phyloP scores from a whole-genome alignment of 257 asterid species.

The Scutellaria baicalensis region DNA sequence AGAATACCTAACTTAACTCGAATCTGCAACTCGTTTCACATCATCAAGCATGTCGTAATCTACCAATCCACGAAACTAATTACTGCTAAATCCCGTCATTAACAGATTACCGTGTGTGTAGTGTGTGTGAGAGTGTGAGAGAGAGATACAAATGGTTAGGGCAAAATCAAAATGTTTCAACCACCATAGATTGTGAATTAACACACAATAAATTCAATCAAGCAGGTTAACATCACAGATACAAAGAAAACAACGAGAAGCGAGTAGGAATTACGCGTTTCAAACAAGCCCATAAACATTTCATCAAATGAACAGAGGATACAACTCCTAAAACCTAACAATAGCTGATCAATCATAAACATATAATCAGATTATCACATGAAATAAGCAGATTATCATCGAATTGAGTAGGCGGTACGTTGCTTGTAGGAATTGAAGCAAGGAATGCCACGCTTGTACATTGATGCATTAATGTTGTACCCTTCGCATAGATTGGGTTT shows the following conservation, averaged over 20 bases:
- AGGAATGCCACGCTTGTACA: conserved; percentile 84
- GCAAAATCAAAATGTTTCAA: neutral
- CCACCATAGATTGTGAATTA: neutral
- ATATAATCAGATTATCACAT: conserved; percentile 23
- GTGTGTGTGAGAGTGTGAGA: too few relatives aligned
- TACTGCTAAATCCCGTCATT: neutral
- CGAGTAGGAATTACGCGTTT: neutral
- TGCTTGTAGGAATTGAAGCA: conserved; percentile 87
- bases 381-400: conserved; percentile 68
- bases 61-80: conserved; percentile 16
- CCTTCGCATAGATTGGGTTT: conserved; percentile 46
- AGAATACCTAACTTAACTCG: conserved; percentile 35
- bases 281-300: neutral
- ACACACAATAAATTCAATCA: neutral
- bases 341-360: neutral
- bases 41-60: conserved; percentile 87
- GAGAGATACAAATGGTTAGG: neutral
- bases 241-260: neutral
- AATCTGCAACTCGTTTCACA: conserved; percentile 84
- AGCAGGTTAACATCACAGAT: neutral
- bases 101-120: neutral
- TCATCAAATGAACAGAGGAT: neutral
- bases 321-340: neutral
- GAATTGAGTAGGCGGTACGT: conserved; percentile 66
- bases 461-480: conserved; percentile 60